These are phyloP conservation scores for Didymella sp. DNA, from an alignment of 2,329 filamentous ascomycete genomes.

Conservation along the genomic window DNA sequence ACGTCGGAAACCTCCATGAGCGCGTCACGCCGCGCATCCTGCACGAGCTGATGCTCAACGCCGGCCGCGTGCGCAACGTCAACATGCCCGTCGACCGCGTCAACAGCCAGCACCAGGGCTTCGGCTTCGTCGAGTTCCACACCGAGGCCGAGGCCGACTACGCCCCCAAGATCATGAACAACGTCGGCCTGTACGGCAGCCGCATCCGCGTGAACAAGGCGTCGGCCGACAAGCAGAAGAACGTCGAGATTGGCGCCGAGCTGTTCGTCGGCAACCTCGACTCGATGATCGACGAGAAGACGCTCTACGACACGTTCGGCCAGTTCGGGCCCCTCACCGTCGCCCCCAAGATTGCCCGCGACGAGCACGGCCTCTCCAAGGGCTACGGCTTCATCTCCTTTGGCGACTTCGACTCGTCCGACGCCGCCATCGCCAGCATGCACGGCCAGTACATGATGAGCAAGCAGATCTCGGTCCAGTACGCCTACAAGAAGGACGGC, in stretches of 20 bases:
- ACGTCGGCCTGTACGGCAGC: slow-evolving; percentile 90
- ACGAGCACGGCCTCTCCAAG: slow-evolving; percentile 87
- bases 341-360: slow-evolving; percentile 85
- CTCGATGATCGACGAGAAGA: slow-evolving; percentile 91
- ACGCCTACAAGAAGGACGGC: slow-evolving; percentile 99
- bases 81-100: slow-evolving; percentile 98
- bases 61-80: slow-evolving; percentile 95
- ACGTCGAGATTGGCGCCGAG: slow-evolving; percentile 92
- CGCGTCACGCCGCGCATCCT: slow-evolving; percentile 88
- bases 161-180: slow-evolving; percentile 95
- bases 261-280: slow-evolving; percentile 97
- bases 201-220: slow-evolving; percentile 96
- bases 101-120: slow-evolving; percentile 94
- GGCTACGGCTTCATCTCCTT: slow-evolving; percentile 97
- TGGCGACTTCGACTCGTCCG: slow-evolving; percentile 89
- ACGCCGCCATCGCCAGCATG: slow-evolving; percentile 90
- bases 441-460: slow-evolving; percentile 96
- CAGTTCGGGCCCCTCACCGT: slow-evolving; percentile 87
- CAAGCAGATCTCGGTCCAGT: slow-evolving; percentile 95
- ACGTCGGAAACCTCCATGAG: slow-evolving; percentile 98
- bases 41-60: slow-evolving; percentile 98
- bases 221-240: slow-evolving; percentile 90
- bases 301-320: slow-evolving; percentile 92
- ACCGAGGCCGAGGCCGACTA: slow-evolving; percentile 96
- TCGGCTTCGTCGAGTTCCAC: slow-evolving; percentile 98